These are phyloP conservation scores for Talaromyces stipitatus DNA, from an alignment of 495 filamentous ascomycete genomes.

Conservation along the genomic window DNA sequence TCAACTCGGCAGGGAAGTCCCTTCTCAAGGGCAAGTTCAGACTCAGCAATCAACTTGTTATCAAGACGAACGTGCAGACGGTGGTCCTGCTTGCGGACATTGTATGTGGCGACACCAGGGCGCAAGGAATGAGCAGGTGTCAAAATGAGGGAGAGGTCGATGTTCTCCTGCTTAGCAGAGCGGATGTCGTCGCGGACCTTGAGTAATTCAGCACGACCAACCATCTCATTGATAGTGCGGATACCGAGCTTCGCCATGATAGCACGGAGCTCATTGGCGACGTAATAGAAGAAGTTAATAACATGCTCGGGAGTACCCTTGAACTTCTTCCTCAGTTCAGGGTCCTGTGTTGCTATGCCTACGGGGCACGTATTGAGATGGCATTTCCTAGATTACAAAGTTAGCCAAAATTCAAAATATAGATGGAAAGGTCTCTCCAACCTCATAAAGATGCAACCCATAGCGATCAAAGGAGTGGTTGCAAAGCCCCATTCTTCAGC, in stretches of 20 bases:
- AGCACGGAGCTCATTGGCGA: constrained; percentile 93
- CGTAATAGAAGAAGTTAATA: constrained; percentile 99
- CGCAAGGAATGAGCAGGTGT: constrained; percentile 95
- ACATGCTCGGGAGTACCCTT: constrained; percentile 91
- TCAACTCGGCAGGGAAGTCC: constrained; percentile 92
- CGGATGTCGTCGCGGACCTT: constrained; percentile 84
- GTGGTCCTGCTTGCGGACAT: constrained; percentile 98
- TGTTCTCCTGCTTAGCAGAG: constrained; percentile 82
- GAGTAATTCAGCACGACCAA: constrained; percentile 84
- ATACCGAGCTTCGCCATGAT: constrained; percentile 98
- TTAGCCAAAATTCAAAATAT: constrained; percentile 12
- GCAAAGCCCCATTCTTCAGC: constrained; percentile 98
- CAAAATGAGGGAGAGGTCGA: constrained; percentile 91
- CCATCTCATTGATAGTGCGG: constrained; percentile 97
- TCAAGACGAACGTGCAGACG: constrained; percentile 88
- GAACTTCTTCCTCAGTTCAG: constrained; percentile 92
- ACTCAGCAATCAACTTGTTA: constrained; percentile 97
- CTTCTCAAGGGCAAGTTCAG: constrained; percentile 93
- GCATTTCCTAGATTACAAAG: constrained; percentile 26
- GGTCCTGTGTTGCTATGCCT: constrained; percentile 95
- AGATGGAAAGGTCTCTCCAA: neutral
- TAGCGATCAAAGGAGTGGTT: constrained; percentile 92
- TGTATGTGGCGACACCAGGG: constrained; percentile 96
- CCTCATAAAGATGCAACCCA: constrained; percentile 94
- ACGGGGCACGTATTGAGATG: constrained; percentile 86